Conservation (phyloP, 2,329 filamentous ascomycete species). For the Venturia carpophila region DNA sequence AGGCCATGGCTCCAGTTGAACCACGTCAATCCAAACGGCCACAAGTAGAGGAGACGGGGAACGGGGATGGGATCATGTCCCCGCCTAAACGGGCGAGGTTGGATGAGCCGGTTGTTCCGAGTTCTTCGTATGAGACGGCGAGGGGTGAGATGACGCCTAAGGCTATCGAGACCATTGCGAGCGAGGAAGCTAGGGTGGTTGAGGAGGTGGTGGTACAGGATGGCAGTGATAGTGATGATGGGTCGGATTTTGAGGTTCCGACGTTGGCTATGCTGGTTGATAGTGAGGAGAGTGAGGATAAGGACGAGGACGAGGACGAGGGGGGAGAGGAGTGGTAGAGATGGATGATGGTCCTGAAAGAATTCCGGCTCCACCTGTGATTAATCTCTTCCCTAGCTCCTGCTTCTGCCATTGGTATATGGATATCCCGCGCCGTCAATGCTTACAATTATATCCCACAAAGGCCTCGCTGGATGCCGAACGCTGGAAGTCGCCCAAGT, state of each 20-base stretch:
- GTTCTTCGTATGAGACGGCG: neutral
- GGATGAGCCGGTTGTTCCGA: neutral
- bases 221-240: slow-evolving; percentile 18
- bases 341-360: neutral
- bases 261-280: slow-evolving; percentile 8
- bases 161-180: neutral
- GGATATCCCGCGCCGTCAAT: neutral
- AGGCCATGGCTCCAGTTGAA: neutral
- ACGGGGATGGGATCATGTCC: neutral
- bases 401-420: neutral
- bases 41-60: neutral
- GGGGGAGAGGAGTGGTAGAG: neutral
- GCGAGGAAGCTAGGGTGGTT: neutral
- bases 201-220: too few relatives aligned
- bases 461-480: neutral
- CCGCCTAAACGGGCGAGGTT: neutral
- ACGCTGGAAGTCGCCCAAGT: neutral
- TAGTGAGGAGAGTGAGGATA: slow-evolving; percentile 13
- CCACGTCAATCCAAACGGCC: neutral
- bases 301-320: neutral
- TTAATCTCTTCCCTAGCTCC: neutral
- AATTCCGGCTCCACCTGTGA: too few relatives aligned
- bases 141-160: neutral
- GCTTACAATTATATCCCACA: neutral
- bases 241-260: slow-evolving; percentile 19